These are phyloP conservation scores for Phaeosphaeriaceae sp. DNA, from an alignment of 2,329 filamentous ascomycete genomes.

Conservation along the genomic window DNA sequence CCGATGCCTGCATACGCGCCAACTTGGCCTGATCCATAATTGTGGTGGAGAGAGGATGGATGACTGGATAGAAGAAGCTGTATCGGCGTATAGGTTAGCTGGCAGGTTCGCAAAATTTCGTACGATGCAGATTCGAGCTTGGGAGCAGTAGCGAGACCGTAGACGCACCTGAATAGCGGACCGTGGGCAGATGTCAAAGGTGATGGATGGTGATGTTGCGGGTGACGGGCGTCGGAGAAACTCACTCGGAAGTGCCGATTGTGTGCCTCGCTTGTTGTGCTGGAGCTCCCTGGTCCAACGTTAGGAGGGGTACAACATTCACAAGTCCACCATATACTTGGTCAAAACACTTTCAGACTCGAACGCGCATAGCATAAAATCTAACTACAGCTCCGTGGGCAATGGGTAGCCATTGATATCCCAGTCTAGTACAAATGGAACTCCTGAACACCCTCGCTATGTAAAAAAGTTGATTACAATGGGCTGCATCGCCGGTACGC, in stretches of 20 bases:
- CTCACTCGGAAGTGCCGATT: slow-evolving; percentile 30
- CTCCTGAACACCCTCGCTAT: too few species aligned
- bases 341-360: too few species aligned
- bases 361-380: too few species aligned
- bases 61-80: slow-evolving; percentile 28
- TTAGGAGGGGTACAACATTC: not conserved
- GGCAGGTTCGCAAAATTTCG: slow-evolving; percentile 18
- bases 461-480: too few species aligned
- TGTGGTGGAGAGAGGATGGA: slow-evolving; percentile 40
- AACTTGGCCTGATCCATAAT: slow-evolving; percentile 56
- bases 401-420: too few species aligned
- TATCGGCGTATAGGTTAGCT: slow-evolving; percentile 22
- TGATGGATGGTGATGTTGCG: slow-evolving; percentile 31
- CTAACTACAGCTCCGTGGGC: too few species aligned
- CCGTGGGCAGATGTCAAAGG: slow-evolving; percentile 31
- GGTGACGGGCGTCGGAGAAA: slow-evolving; percentile 24
- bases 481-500: not conserved
- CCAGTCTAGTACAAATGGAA: too few species aligned
- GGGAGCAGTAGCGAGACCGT: slow-evolving; percentile 12
- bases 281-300: slow-evolving; percentile 1
- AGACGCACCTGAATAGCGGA: slow-evolving; percentile 35
- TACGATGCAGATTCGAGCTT: slow-evolving; percentile 5
- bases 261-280: slow-evolving; percentile 32
- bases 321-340: too few species aligned
- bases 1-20: slow-evolving; percentile 52